These are phyloP conservation scores for Cymbidium sinense DNA, from an alignment of 106 monocot genomes.

Conservation along the genomic window DNA sequence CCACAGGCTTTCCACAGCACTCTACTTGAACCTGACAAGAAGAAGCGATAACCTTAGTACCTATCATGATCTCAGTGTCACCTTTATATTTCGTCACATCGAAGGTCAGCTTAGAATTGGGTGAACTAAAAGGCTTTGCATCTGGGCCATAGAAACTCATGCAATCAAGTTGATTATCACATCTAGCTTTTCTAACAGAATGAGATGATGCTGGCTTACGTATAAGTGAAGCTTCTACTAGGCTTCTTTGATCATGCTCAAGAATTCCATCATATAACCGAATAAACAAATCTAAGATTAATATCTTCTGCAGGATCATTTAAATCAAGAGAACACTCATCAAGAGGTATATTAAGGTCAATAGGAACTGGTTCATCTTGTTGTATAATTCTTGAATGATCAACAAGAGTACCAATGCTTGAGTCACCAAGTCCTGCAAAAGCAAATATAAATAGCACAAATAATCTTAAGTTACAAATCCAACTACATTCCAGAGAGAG, in stretches of 20 bases:
- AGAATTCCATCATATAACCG: background rate
- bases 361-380: background rate
- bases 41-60: background rate
- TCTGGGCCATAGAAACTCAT: background rate
- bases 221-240: background rate
- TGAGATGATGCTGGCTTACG: conserved; percentile 1
- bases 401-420: background rate
- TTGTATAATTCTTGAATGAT: background rate
- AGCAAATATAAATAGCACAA: too few relatives aligned
- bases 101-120: background rate
- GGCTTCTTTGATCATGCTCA: background rate
- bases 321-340: background rate
- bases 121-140: background rate
- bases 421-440: background rate
- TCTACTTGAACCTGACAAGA: background rate
- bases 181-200: conserved; percentile 5
- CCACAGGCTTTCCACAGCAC: background rate
- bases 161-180: background rate
- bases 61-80: background rate
- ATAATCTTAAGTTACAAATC: background rate
- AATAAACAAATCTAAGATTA: background rate
- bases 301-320: background rate
- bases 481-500: too few relatives aligned
- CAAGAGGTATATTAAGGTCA: conserved; percentile 11
- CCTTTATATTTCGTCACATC: background rate